Evolutionary conservation across 2,329 filamentous ascomycete species (phyloP), one percentile per base, ranked within the genome.

Genomic region (Penicillium sclerotiorum): DNA sequence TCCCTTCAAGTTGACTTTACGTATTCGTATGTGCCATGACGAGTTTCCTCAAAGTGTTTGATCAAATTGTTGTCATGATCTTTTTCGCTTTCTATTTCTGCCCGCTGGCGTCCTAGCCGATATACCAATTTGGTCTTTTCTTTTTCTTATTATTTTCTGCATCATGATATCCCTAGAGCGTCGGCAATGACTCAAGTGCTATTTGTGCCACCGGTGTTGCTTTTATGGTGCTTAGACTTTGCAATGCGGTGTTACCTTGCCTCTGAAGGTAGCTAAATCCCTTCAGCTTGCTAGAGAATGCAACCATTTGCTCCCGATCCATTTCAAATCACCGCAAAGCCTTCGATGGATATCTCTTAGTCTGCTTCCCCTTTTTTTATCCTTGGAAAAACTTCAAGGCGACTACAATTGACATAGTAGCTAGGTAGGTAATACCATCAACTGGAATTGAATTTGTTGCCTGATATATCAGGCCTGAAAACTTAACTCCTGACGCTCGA

Each of bases 71-170:
- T 28, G 36, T 36, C 47, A 23, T 47, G 50, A 45, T 57, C 35
- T 53, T 49, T 38, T 55, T 49, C 35, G 43, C 42, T 49, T 28
- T 28, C 45, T 32, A 53, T 43, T 33, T 22, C 28, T 53, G 46
- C 56, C 53, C 54, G 42, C 52, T 54, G 60, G 57, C 50, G 57
- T 61, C 60, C 45, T 54, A 56, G 61, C 53, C 50, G 46, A 61
- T 60, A 63, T 64, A 63, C 61, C 60, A 60, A 57, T 63, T 63
- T 61, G 54, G 49, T 50, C 55, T 54, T 54, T 42, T 28, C 18
- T 12, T 25, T 42, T 49, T 41, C 33, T 20, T 40, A n/a, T n/a
- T n/a, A n/a, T n/a, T 42, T 37, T 47, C 23, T 35, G 41, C 39
- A 44, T 49, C 30, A 38, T 33, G 36, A 22, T 48, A 44, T 50